Evolutionary conservation across 2,329 filamentous ascomycete species (phyloP), one percentile per base, ranked within the genome.

Genomic region (Diaporthe vaccinii): DNA sequence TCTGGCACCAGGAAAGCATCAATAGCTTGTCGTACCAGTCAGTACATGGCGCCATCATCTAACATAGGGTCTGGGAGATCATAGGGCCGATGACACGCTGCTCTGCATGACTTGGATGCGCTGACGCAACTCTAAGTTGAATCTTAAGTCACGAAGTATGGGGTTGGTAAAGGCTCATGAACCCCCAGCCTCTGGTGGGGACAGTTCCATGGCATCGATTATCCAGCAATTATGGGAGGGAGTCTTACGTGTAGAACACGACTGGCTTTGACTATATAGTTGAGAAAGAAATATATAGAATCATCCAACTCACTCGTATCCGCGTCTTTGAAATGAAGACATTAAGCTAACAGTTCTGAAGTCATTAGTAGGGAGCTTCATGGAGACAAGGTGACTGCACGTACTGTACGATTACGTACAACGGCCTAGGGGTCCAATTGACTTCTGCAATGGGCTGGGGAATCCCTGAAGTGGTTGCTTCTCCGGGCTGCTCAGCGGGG

Each of bases 351-450:
- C 46, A 49, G 46, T 8, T 22, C 5, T 36, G 62, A 67, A 67
- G 9, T 4, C 44, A 7, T 14, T 3, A 7, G 25, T 41, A 51
- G 22, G 2, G 12, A 39, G 10, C 14, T 53, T 15, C 20, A n/a
- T 10, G 41, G 28, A 49, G 46, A 68, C 39, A 57, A 49, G 8
- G 31, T n/a, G 44, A 14, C 10, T 1, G 25, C 4, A 6, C 12
- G 8, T 31, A 15, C 46, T 53, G 44, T 25, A 41, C 46, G 57
- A 55, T 65, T 73, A 73, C 70, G 58, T 73, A 73, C 58, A 73
- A 34, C 31, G 59, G 10, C 44, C 14, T 46, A 49, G 53, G 68
- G 68, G 68, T 71, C 51, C 51, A 34, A 46, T 46, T 34, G 68
- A 59, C 68, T 71, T 55, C 44, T 62, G 49, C 65, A 41, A 12